Base-by-base conservation (phyloP, 176 grass and related monocot genomes). In the Neostapfia colusana region DNA sequence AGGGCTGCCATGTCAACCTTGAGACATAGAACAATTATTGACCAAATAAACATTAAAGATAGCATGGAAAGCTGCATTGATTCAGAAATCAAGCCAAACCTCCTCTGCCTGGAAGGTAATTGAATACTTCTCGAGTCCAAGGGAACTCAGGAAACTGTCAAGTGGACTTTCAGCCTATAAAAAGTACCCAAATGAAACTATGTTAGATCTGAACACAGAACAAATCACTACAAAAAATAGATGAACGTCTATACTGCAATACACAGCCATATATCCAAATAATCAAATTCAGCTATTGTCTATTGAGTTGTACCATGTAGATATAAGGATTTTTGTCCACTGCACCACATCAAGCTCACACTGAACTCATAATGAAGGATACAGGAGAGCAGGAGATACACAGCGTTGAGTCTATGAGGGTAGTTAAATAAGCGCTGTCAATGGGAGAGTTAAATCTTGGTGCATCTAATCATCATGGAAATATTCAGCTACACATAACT, bases 1-100 rank as follows among this genome's bases (percentile, higher is more conserved):
- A 99, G 89, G 81, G 95, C 92, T 57, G 82, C 79, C 91, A 95
- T 95, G 87, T 99, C 95, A 86, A 99, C 87, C 95, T 99, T 83
- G 59, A 75, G 38, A 20, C 57, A 56, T 25, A 77, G 70, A 66
- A 73, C 64, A 83, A 63, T 28, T 66, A 59, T 69, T 79, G 83
- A 93, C 54, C 18, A 73, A 60, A 36, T 10, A 80, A 34, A 71
- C 1, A 40, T 15, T 24, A 66, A 76, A 73, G 58, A 57, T 24
- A 55, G 51, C 6, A 75, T 60, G 36, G 49, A 82, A 69, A 34
- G 45, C 40, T 67, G 13, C 41, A 18, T 12, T 54, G 14, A 65
- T 85, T 67, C 31, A 71, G 12, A 66, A 26, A 76, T 65, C 70
- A 21, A 70, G 67, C 27, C 76, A 88, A 72, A 90, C 60, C 92